Percentiles rank a stretch among this genome's conserved stretches.
Conservation (phyloP, 2,329 filamentous ascomycete genomes). For the Zymoseptoria tritici region DNA sequence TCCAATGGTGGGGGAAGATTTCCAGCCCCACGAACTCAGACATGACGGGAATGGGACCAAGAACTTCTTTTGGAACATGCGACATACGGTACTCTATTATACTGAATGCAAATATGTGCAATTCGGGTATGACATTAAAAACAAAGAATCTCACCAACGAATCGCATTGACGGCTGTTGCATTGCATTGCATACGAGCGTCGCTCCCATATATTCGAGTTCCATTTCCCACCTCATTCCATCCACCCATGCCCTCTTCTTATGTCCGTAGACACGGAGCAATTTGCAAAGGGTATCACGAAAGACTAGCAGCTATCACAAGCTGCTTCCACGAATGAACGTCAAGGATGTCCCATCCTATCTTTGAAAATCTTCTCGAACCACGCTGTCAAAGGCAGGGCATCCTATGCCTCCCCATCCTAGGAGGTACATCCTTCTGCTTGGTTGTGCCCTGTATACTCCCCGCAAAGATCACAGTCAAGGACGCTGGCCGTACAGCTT, state of each 20-base stretch:
- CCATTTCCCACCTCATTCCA: neutral
- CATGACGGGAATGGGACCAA: neutral
- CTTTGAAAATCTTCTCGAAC: neutral
- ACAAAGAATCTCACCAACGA: neutral
- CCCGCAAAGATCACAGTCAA: neutral
- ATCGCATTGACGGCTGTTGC: neutral
- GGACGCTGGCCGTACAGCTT: conserved; percentile 12
- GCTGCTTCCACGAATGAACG: neutral
- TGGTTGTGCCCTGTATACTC: too few species aligned
- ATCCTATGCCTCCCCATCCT: neutral
- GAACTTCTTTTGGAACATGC: neutral
- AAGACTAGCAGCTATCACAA: neutral
- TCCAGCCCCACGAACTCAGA: neutral
- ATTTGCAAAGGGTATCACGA: neutral
- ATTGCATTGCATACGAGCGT: neutral
- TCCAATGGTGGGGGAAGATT: neutral
- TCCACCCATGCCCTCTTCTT: neutral
- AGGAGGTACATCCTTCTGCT: neutral
- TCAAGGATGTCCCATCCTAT: neutral
- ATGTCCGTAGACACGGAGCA: too few species aligned
- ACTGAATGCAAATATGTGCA: neutral
- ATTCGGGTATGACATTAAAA: neutral
- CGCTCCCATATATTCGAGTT: neutral
- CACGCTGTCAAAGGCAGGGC: neutral
- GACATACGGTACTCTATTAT: neutral